Evolutionary conservation across 495 filamentous ascomycete species (phyloP), one percentile per base, ranked within the genome.

Genomic region (Monascus purpureus): DNA sequence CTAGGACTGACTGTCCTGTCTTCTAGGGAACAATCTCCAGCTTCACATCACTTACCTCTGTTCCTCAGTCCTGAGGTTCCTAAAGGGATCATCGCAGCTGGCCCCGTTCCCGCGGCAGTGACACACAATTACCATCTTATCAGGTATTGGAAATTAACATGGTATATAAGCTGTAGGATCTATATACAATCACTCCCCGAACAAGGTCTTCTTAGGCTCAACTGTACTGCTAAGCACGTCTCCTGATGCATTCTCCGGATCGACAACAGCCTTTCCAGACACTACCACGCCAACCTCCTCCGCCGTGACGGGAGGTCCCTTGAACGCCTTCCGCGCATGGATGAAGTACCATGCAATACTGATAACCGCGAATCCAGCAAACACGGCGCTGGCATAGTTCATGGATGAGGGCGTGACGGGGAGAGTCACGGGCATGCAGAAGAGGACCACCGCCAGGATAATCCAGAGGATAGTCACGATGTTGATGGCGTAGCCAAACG

Each of bases 281-380:
- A 63, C 54, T 16, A 63, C 45, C 2, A 45, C 55, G 2, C 43
- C 35, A 11, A 30, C 43, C 11, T 37, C 50, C 13, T 33, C 30
- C 1, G 43, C 50, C 13, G 48, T 43, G 12, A 77, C 45, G 0
- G 77, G 76, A 0, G 80, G 80, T 0, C 80, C 80, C 7, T 57
- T 65, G 47, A 82, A 84, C 41, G 77, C 62, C 50, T 75, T 76
- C 36, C 73, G 67, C 22, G 79, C 79, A 61, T 79, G 73, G 1
- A 64, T 59, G 31, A 77, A 65, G 57, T 85, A 83, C 77, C 77
- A 83, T 1, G 64, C 41, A 8, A 69, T 43, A 25, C 64, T 63
- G 33, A 79, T 68, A 12, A 47, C 25, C 4, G 62, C 69, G 39
- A 76, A 75, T 0, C 67, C 70, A 17, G 68, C 64, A 46, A 80